A percentile compares a stretch with the other conserved stretches of the same genome.
phyloP scores from a whole-genome alignment of 1,284 basidiomycete genomes.

The Apiotrichum montevideense region DNA sequence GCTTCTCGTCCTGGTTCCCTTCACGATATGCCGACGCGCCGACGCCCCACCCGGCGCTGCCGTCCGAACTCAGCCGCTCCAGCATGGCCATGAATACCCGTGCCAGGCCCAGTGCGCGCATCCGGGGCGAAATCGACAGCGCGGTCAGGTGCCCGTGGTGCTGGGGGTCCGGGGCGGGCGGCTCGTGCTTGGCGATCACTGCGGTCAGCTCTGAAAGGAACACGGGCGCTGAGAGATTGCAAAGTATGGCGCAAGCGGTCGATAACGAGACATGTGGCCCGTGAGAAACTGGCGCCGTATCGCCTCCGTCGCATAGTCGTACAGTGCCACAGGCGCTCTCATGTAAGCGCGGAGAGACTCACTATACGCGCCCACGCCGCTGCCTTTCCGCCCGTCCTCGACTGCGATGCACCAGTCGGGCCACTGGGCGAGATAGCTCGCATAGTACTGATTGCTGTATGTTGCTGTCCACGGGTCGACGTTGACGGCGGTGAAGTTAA shows the following conservation, averaged over 20 bases:
- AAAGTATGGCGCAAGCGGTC: too few relatives aligned
- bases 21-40: not conserved
- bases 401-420: slow-evolving; percentile 38
- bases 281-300: too few relatives aligned
- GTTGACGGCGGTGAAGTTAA: slow-evolving; percentile 51
- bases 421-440: slow-evolving; percentile 41
- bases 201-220: not conserved
- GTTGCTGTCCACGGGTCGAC: slow-evolving; percentile 53
- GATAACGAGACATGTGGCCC: too few relatives aligned
- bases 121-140: slow-evolving; percentile 41
- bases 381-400: slow-evolving; percentile 20
- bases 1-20: not conserved
- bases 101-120: slow-evolving; percentile 42
- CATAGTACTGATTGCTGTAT: slow-evolving; percentile 44
- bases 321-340: too few relatives aligned
- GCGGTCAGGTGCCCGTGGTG: slow-evolving; percentile 48
- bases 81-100: slow-evolving; percentile 43
- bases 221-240: too few relatives aligned
- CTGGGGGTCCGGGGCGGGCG: slow-evolving; percentile 39
- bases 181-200: slow-evolving; percentile 48
- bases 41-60: slow-evolving; percentile 13
- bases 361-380: slow-evolving; percentile 35
- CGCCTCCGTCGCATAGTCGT: too few relatives aligned
- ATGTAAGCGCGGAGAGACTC: slow-evolving; percentile 5
- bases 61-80: slow-evolving; percentile 32